A percentile compares a stretch with the other conserved stretches of the same genome.
Conservation (phyloP, 148 eudicot species). For the Rhododendron ovatum region DNA sequence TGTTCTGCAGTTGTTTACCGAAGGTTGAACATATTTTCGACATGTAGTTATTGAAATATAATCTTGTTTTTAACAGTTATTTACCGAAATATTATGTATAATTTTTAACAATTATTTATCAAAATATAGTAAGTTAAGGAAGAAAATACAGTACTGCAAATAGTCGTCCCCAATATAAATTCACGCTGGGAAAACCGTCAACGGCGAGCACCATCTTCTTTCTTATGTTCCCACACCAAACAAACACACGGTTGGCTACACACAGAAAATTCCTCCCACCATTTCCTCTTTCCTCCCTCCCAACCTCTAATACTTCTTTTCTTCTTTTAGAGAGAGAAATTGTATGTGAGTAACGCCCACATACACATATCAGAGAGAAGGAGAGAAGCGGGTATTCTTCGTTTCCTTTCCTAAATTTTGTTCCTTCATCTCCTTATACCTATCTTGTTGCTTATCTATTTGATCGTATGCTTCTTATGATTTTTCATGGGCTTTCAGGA, state of each 20-base stretch:
- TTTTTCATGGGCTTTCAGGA: neutral
- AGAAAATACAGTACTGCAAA: no score
- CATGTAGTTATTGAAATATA: no score
- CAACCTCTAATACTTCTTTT: neutral
- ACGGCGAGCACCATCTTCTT: neutral
- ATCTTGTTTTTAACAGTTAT: no score
- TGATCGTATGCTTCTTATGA: neutral
- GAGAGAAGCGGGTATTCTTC: slow-evolving; percentile 7
- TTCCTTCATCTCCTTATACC: neutral
- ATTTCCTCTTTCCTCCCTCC: neutral
- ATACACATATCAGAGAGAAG: neutral
- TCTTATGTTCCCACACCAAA: neutral
- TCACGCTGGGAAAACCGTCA: neutral
- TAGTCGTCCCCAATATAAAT: neutral
- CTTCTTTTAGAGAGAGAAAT: neutral
- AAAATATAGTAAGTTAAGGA: no score
- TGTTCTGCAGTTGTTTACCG: no score
- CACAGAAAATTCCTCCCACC: neutral
- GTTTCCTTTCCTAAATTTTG: neutral
- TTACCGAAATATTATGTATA: no score
- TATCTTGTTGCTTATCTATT: neutral
- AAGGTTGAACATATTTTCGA: no score
- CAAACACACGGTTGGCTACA: neutral
- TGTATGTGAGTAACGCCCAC: no score
- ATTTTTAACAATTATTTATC: no score